Conservation (phyloP, 768 basidiomycete species). For the Panellus pusillus region DNA sequence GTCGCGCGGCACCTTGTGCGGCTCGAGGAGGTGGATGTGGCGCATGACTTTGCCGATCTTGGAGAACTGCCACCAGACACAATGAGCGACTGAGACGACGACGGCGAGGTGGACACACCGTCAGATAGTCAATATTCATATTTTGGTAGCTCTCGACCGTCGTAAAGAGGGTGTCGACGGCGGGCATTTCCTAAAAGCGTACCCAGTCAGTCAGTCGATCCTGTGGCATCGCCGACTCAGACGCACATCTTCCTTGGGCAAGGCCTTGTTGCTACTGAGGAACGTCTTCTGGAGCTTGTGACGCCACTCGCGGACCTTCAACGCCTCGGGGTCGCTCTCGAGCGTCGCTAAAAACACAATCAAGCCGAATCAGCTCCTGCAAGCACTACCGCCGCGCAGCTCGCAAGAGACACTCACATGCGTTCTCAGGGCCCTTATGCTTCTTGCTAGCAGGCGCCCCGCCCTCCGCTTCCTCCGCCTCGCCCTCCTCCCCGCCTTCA, state of each 20-base stretch:
- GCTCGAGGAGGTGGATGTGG: slow-evolving; percentile 63
- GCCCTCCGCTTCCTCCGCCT: slow-evolving; percentile 51
- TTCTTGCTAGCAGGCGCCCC: slow-evolving; percentile 53
- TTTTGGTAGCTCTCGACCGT: slow-evolving; percentile 74
- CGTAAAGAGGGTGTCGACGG: slow-evolving; percentile 68
- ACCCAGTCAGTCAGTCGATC: slow-evolving; percentile 8
- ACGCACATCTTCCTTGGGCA: slow-evolving; percentile 67
- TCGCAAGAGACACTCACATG: slow-evolving; percentile 38
- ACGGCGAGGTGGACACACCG: slow-evolving; percentile 29
- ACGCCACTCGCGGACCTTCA: slow-evolving; percentile 85
- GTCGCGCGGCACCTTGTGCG: slow-evolving; percentile 63
- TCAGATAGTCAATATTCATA: slow-evolving; percentile 76
- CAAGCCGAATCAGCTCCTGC: neutral
- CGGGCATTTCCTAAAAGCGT: slow-evolving; percentile 68
- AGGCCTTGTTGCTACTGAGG: slow-evolving; percentile 60
- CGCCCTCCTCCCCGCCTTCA: slow-evolving; percentile 70
- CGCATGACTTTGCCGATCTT: slow-evolving; percentile 90
- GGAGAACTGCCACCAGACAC: slow-evolving; percentile 58
- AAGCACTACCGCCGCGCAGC: neutral
- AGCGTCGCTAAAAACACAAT: slow-evolving; percentile 38
- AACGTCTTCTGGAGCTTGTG: slow-evolving; percentile 90
- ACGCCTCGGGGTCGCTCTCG: slow-evolving; percentile 65
- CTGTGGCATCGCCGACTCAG: neutral
- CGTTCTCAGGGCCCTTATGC: slow-evolving; percentile 61
- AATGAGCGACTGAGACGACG: slow-evolving; percentile 1